A percentile compares a stretch with the other conserved stretches of the same genome.
These are phyloP conservation scores for Alternaria consortialis DNA, from an alignment of 2,329 filamentous ascomycete species.

Conservation along the genomic window DNA sequence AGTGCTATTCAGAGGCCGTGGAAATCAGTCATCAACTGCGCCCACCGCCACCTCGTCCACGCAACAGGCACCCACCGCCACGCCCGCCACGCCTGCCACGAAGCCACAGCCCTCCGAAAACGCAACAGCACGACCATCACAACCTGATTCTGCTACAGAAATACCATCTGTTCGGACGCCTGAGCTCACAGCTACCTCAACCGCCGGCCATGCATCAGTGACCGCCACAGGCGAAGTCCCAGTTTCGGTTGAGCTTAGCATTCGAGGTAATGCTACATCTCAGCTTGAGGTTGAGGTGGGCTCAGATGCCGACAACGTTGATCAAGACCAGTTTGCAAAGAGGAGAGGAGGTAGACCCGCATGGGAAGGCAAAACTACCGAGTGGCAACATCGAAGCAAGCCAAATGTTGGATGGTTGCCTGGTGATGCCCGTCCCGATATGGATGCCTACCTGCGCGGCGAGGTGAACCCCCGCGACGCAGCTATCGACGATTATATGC, in stretches of 20 bases:
- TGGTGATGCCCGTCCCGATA: slow-evolving; percentile 27
- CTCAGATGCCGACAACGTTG: slow-evolving; percentile 37
- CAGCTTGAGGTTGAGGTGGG: slow-evolving; percentile 14
- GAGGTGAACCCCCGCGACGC: slow-evolving; percentile 34
- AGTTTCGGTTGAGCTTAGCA: slow-evolving; percentile 16
- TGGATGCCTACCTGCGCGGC: slow-evolving; percentile 32
- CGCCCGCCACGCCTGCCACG: neutral
- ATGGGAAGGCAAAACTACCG: slow-evolving; percentile 42
- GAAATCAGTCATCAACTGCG: slow-evolving; percentile 13
- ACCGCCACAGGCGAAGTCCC: neutral
- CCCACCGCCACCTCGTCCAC: neutral
- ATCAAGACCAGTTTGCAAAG: slow-evolving; percentile 33
- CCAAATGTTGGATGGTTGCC: slow-evolving; percentile 49
- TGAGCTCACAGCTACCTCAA: slow-evolving; percentile 10
- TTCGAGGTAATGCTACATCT: slow-evolving; percentile 14
- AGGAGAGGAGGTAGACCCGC: slow-evolving; percentile 37
- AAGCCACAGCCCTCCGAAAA: neutral
- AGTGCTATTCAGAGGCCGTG: slow-evolving; percentile 55
- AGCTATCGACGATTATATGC: slow-evolving; percentile 74
- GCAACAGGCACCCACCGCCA: neutral
- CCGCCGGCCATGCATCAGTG: slow-evolving; percentile 4
- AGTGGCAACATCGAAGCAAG: slow-evolving; percentile 49
- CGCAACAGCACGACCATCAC: neutral
- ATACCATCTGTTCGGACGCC: neutral
- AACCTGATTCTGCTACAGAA: neutral